Base-by-base conservation (phyloP, 2,329 filamentous ascomycete genomes). In the Didymella lethalis region DNA sequence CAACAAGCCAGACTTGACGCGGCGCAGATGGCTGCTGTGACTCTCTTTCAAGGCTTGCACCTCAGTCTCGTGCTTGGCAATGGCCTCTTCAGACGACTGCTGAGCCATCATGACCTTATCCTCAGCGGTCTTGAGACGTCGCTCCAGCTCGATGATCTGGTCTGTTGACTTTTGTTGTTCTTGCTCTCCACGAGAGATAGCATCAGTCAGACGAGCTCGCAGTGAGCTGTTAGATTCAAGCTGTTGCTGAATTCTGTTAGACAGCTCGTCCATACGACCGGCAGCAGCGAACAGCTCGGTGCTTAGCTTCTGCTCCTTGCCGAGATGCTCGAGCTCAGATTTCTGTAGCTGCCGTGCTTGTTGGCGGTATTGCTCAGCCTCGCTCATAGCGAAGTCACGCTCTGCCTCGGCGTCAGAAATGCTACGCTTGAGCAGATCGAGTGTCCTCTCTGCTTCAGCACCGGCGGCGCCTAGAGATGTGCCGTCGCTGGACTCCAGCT, bases 41-140 rank as follows among this genome's bases (percentile, higher is more conserved):
- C 87, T 90, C 55, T 96, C 92, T 65, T 90, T 89, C 54, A 98
- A 80, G 23, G 85, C 82, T 18, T 86, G 81, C 36, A 97, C 85
- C 77, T 97, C 93, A 36, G 95, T 92, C 75, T 98, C 95, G 72
- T 97, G 93, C 48, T 88, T 88, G 43, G 86, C 81, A 57, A 98
- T 87, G 38, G 89, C 88, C 48, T 94, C 93, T 75, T 99, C 95
- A 0, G 92, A 94, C 20, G 90, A 86, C 56, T 92, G 89, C 76
- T 98, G 94, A 1, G 94, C 92, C 20, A 86, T 80, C 53, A 96
- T 84, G 23, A 99, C 86, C 68, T 90, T 87, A 61, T 98, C 93
- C 75, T 98, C 95, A 49, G 97, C 86, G 16, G 82, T 79, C 69
- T 90, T 92, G 56, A 99, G 88, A 57, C 88, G 90, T 62, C 85